Evolutionary conservation across 2,329 filamentous ascomycete genomes (phyloP), one percentile per base, ranked within the genome.

Genomic region (Metarhizium anisopliae): DNA sequence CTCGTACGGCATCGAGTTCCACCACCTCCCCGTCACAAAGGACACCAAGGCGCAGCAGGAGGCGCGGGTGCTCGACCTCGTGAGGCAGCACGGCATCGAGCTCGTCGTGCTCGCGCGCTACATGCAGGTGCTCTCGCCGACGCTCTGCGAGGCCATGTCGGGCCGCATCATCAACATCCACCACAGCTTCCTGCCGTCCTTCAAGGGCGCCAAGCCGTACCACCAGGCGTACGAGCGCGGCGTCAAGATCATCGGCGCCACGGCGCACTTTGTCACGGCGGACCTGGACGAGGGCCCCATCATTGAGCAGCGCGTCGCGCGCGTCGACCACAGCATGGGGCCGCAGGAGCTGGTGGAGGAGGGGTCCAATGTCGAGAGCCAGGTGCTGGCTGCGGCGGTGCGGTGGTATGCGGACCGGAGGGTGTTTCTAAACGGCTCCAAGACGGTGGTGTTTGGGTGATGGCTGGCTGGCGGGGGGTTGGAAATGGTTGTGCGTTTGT

Each of bases 161-260:
- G 89, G 89, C 57, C 85, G 84, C 68, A 94, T 94, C 74, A 93
- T 94, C 85, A 94, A 94, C 75, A 93, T 94, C 72, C 89, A 94
- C 74, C 89, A 94, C 75, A 87, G 82, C 62, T 94, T 94, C 81
- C 70, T 94, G 78, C 89, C 89, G 0, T 86, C 81, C 10, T 94
- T 94, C 82, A 94, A 94, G 79, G 89, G 89, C 59, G 89, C 89
- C 35, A 90, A 90, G 73, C 89, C 89, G 3, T 94, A 94, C 72
- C 89, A 93, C 71, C 89, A 94, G 77, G 89, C 89, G 7, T 92
- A 88, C 67, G 89, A 93, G 60, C 82, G 89, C 32, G 89, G 89
- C 58, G 89, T 94, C 61, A 94, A 94, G 80, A 93, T 94, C 63
- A 91, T 92, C 56, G 89, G 89, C 57, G 89, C 89, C 29, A 91